Evolutionary conservation across 257 asterid species (phyloP).

Genomic region (Solanum pinnatisectum): DNA sequence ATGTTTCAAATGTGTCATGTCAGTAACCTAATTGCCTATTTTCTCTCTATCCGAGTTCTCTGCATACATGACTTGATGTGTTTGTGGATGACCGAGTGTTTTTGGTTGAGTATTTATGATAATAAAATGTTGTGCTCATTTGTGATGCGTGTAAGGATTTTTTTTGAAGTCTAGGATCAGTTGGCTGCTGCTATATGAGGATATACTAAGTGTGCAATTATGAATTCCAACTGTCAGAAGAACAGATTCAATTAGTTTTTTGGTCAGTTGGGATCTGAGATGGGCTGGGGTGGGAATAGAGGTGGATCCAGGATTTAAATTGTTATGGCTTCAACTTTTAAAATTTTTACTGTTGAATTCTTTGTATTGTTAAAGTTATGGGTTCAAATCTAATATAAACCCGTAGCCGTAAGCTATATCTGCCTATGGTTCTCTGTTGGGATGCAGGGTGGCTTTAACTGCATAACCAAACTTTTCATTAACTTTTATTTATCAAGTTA

Average conservation of each 20-base stretch:
- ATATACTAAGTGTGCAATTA: neutral
- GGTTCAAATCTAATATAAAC: neutral
- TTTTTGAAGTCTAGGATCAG: neutral
- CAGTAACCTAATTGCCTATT: neutral
- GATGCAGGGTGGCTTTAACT: neutral
- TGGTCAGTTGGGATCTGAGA: neutral
- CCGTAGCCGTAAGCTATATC: neutral
- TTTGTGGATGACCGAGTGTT: neutral
- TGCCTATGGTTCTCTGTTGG: neutral
- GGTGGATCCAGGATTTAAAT: neutral
- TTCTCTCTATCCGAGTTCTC: neutral
- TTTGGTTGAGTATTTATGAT: neutral
- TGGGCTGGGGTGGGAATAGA: neutral
- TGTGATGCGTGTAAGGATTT: neutral
- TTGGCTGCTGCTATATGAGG: neutral
- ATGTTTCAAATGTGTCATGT: neutral
- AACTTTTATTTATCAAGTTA: neutral
- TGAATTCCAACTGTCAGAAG: neutral
- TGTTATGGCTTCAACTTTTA: neutral
- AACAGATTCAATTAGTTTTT: neutral
- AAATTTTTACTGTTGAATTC: neutral
- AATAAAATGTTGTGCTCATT: neutral
- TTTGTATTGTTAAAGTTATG: neutral
- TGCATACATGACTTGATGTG: neutral
- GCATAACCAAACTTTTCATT: neutral